phyloP scores from a whole-genome alignment of 768 basidiomycete species.

The Omphalotus guepiniiformis region DNA sequence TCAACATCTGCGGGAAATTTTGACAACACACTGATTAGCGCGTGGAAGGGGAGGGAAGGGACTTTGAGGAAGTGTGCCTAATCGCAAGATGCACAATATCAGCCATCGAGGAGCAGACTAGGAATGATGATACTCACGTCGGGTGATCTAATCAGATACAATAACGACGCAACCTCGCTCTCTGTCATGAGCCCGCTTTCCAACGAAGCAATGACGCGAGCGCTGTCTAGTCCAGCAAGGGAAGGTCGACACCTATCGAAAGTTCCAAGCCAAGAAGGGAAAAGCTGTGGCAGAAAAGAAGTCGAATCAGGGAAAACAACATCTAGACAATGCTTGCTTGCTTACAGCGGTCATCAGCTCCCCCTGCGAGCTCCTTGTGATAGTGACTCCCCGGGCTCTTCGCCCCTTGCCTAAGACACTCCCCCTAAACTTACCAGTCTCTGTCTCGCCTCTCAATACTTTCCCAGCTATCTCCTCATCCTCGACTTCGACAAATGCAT shows the following conservation, averaged over 20 bases:
- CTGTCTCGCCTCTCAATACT: slow-evolving; percentile 50
- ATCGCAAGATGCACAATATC: slow-evolving; percentile 9
- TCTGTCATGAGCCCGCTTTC: slow-evolving; percentile 66
- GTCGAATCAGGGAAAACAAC: neutral
- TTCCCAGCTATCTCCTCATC: slow-evolving; percentile 59
- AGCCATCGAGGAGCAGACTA: slow-evolving; percentile 11
- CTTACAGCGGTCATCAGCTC: slow-evolving; percentile 79
- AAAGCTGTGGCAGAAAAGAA: slow-evolving; percentile 43
- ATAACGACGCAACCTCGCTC: slow-evolving; percentile 58
- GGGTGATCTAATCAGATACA: slow-evolving; percentile 70
- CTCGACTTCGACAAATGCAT: slow-evolving; percentile 76
- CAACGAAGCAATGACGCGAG: slow-evolving; percentile 53
- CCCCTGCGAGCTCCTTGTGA: slow-evolving; percentile 75
- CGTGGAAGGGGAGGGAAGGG: slow-evolving; percentile 76
- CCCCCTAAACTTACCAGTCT: slow-evolving; percentile 26
- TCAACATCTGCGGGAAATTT: slow-evolving; percentile 79
- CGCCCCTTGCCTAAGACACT: slow-evolving; percentile 74
- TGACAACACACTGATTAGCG: slow-evolving; percentile 65
- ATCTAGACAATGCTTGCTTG: no score
- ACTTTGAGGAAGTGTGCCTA: slow-evolving; percentile 88
- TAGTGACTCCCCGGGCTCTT: slow-evolving; percentile 77
- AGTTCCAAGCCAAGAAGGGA: slow-evolving; percentile 74
- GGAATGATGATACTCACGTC: slow-evolving; percentile 48
- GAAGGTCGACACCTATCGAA: slow-evolving; percentile 70
- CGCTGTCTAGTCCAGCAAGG: slow-evolving; percentile 56